Evolutionary conservation across 805 yeast species (phyloP), one percentile per base, ranked within the genome.

Genomic region (Cyberlindnera meyerae): DNA sequence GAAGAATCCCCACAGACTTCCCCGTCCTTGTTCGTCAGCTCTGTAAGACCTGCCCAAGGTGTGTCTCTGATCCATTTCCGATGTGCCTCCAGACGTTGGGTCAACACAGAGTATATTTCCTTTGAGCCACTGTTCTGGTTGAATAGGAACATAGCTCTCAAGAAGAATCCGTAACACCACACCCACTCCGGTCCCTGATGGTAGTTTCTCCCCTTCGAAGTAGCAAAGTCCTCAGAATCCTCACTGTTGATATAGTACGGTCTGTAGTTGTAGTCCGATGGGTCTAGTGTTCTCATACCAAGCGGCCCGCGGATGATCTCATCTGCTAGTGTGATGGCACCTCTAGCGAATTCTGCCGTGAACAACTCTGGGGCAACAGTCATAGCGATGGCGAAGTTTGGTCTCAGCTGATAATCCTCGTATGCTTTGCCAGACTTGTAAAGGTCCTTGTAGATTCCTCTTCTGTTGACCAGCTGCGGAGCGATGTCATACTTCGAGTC

Each of bases 181-280:
- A 85, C 83, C 98, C 98, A 90, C 57, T 93, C 98, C 3, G 98
- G 98, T 2, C 98, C 98, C 63, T 90, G 97, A 60, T 90, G 98
- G 58, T 90, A 90, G 62, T 93, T 93, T 52, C 97, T 75, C 21
- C 98, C 98, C 61, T 88, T 87, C 2, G 97, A 71, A 0, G 97
- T 88, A 1, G 94, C 87, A 70, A 88, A 93, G 59, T 90, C 96
- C 5, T 71, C 76, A 36, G 75, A 76, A 52, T 90, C 97, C 27
- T 74, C 82, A 32, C 87, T 65, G 57, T 90, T 93, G 53, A 68
- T 67, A 60, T 90, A 90, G 62, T 85, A 76, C 2, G 98, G 98
- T 45, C 95, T 72, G 60, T 93, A 90, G 61, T 90, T 89, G 65
- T 78, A 73, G 63, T 90, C 98, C 11, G 81, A 72, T 4, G 98